Evolutionary conservation across 768 basidiomycete genomes (phyloP).

Genomic region (Russula griseocarnosa): DNA sequence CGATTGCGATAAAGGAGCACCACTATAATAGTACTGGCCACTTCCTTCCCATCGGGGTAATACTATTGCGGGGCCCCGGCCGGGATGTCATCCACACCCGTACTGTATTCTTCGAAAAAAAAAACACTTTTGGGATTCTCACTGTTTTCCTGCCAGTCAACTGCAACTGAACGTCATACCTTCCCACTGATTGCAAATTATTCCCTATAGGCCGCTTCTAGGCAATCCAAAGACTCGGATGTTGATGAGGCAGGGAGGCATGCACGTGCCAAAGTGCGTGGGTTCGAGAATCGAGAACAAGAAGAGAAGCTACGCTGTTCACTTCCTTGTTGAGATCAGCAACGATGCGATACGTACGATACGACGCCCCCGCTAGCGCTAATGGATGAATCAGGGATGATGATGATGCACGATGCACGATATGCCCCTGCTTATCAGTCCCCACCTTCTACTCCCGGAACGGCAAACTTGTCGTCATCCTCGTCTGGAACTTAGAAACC

Average conservation of each 20-base stretch:
- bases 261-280: background rate
- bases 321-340: background rate
- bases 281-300: background rate
- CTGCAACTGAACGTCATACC: background rate
- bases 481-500: background rate
- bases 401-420: too few relatives aligned
- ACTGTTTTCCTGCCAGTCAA: background rate
- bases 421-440: constrained; percentile 2
- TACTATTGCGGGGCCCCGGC: constrained; percentile 19
- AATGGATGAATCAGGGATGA: too few relatives aligned
- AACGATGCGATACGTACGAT: background rate
- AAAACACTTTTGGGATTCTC: background rate
- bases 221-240: background rate
- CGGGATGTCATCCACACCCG: background rate
- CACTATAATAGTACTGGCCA: too few relatives aligned
- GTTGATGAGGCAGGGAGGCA: too few relatives aligned
- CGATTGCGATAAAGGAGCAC: constrained; percentile 5
- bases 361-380: background rate
- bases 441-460: background rate
- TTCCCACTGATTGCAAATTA: background rate
- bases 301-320: background rate
- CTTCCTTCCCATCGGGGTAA: too few relatives aligned
- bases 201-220: background rate
- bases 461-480: constrained; percentile 3
- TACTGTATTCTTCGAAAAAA: too few relatives aligned